Base-by-base conservation (phyloP, 2,329 filamentous ascomycete species). In the Ophiosphaerella korrae region DNA sequence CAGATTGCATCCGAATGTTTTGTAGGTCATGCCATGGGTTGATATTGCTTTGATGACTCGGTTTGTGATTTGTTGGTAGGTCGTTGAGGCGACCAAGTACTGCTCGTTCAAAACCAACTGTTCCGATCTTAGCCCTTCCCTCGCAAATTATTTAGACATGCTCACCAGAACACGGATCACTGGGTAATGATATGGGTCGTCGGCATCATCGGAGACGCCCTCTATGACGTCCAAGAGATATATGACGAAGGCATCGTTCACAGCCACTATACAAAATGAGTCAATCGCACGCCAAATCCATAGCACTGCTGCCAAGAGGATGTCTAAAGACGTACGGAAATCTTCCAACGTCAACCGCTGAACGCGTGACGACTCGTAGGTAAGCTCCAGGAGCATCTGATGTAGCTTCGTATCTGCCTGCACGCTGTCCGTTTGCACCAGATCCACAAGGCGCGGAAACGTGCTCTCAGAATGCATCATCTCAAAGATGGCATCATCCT, bases 1-100 rank as follows among this genome's bases (percentile, higher is more conserved):
- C 53, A 99, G 89, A 63, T 97, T 99, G 77, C 97, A 93, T 45
- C 94, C 94, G 78, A 99, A 99, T 0, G 93, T 97, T 68, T 93
- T 92, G 72, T 92, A 97, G 1, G 81, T 81, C 42, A 86, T 84
- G 3, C 93, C 93, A 66, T 94, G 83, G 21, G 89, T 80, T 45
- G 91, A 93, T 37, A 99, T 81, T 34, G 92, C 82, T 72, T 97
- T 97, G 74, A 99, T 88, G 42, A 99, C 91, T 60, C 92, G 87
- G 69, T 99, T 99, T 3, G 94, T 97, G 49, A 95, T 75, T 48
- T 57, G 52, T 50, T 65, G 47, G 58, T 68, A 60, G 64, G 71
- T 61, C 65, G 73, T 60, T 79, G 82, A 79, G 23, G 82, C 83
- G 48, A 97, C 87, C 89, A 99, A 96, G 75, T 97, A 99, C 75